Evolutionary conservation across 805 yeast genomes (phyloP), one percentile per base, ranked within the genome.

Genomic region (Saccharomycopsis sp.): DNA sequence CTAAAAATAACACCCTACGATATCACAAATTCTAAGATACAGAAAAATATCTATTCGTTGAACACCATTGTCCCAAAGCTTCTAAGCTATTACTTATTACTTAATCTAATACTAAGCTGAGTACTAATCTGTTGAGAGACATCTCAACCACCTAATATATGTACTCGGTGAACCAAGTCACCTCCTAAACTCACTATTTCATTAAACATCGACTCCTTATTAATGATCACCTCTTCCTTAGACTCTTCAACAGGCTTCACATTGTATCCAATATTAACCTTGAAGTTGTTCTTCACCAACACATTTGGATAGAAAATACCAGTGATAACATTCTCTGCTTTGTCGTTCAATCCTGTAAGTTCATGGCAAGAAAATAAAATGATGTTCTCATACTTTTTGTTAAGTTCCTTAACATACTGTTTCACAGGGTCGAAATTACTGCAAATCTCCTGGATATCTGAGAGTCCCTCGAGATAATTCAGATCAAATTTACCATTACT

Each of bases 221-320:
- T 89, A 59, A 90, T 73, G 42, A 75, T 75, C 12, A 88, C 85
- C 47, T 71, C 72, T 57, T 77, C 81, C 3, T 76, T 70, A 1
- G 52, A 55, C 23, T 63, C 67, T 38, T 76, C 79, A 2, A 77
- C 70, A 1, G 96, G 96, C 67, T 80, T 78, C 58, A 85, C 78
- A 65, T 89, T 85, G 66, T 82, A 85, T 14, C 92, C 96, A 60
- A 87, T 70, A 63, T 87, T 89, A 22, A 87, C 96, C 65, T 86
- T 84, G 74, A 90, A 91, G 70, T 85, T 87, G 68, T 82, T 80
- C 61, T 81, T 80, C 19, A 76, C 73, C 61, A 81, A 71, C 44
- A 80, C 78, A 2, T 79, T 71, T 1, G 97, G 96, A 56, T 87
- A 83, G 74, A 93, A 85, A 53, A 94, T 72, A 1, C 97, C 97